phyloP scores from a whole-genome alignment of 2,329 filamentous ascomycete genomes.

The Venturiaceae sp. region DNA sequence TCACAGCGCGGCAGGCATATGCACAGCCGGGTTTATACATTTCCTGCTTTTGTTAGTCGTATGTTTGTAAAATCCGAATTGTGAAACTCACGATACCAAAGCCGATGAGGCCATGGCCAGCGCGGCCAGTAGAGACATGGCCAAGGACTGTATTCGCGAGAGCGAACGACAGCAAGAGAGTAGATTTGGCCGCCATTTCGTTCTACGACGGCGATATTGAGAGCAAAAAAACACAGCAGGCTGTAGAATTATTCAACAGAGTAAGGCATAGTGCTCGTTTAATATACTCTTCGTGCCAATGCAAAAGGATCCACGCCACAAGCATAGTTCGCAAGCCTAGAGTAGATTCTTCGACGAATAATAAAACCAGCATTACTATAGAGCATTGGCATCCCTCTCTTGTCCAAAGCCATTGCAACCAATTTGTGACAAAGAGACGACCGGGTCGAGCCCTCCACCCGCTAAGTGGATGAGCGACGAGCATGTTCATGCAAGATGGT shows the following conservation, averaged over 20 bases:
- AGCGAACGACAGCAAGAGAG: not conserved
- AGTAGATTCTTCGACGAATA: not conserved
- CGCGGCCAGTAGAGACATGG: conserved; percentile 4
- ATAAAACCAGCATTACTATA: not conserved
- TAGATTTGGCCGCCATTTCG: not conserved
- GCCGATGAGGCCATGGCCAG: conserved; percentile 14
- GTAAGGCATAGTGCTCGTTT: not conserved
- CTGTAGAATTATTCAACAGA: too few relatives aligned
- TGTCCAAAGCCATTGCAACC: not conserved
- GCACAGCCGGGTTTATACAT: conserved; percentile 12
- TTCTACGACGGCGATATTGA: too few relatives aligned
- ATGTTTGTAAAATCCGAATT: not conserved
- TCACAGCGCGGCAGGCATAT: conserved; percentile 12
- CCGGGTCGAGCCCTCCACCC: not conserved
- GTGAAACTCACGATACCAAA: conserved; percentile 10
- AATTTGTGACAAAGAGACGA: not conserved
- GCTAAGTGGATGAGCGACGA: too few relatives aligned
- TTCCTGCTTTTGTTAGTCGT: not conserved
- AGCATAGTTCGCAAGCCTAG: not conserved
- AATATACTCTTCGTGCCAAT: not conserved
- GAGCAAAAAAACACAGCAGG: too few relatives aligned
- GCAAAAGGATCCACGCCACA: not conserved
- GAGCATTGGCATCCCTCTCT: not conserved
- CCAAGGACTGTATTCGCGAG: not conserved
- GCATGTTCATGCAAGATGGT: not conserved